phyloP scores from a whole-genome alignment of 257 asterid species.

The Leonotis leonurus region DNA sequence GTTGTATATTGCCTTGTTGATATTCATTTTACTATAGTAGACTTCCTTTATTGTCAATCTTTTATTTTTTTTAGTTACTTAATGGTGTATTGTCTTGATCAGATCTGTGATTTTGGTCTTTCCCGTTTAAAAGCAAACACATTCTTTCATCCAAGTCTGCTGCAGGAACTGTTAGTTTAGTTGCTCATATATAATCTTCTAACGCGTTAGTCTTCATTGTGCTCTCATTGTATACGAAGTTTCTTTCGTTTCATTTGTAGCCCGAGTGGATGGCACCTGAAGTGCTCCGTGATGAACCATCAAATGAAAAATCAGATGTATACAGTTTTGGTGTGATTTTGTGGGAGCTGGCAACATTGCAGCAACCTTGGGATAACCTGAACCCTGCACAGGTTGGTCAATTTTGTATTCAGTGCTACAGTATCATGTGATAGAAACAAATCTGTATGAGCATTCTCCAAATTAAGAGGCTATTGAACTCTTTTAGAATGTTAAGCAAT shows the following conservation, averaged over 20 bases:
- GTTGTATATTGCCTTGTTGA: neutral
- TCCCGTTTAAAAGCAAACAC: constrained; percentile 91
- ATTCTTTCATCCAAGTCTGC: constrained; percentile 92
- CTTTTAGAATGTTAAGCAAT: constrained; percentile 7
- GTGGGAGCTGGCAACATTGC: constrained; percentile 90
- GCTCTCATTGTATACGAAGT: constrained; percentile 7
- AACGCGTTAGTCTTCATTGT: constrained; percentile 6
- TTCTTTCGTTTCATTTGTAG: constrained; percentile 32
- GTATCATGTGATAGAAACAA: neutral
- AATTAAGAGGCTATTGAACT: neutral
- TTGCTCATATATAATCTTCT: constrained; percentile 19
- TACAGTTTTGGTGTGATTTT: constrained; percentile 94
- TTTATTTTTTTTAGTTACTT: constrained; percentile 9
- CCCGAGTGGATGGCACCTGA: constrained; percentile 99
- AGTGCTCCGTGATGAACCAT: constrained; percentile 93
- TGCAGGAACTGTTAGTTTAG: constrained; percentile 88
- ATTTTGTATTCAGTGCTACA: neutral
- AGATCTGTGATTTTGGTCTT: constrained; percentile 99
- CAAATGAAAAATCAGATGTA: constrained; percentile 92
- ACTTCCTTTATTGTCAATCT: neutral
- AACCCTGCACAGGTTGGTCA: constrained; percentile 87
- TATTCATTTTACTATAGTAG: neutral
- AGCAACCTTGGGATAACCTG: constrained; percentile 85
- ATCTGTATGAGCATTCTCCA: constrained; percentile 2
- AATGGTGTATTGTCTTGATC: constrained; percentile 24